phyloP scores from a whole-genome alignment of 2,329 filamentous ascomycete genomes.

The Cyphellophora attinorum region DNA sequence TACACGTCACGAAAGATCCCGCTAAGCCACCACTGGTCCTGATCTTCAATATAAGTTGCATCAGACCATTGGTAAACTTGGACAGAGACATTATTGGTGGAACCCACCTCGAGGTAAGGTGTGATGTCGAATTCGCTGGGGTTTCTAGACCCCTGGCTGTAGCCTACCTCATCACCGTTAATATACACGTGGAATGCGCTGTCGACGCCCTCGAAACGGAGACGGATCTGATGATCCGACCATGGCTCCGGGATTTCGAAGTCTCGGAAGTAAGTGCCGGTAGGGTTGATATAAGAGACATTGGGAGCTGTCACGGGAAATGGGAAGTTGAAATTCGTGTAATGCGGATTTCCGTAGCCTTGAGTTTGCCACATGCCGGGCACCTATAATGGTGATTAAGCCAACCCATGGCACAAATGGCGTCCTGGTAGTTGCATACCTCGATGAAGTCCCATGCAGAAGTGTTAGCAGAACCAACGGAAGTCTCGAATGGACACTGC shows the following conservation, averaged over 20 bases:
- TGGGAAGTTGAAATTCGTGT: conserved; percentile 59
- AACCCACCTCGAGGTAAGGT: conserved; percentile 32
- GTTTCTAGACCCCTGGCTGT: conserved; percentile 60
- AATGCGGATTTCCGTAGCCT: conserved; percentile 57
- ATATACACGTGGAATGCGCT: conserved; percentile 62
- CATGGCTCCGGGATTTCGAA: conserved; percentile 38
- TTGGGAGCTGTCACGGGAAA: conserved; percentile 58
- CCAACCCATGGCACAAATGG: too few relatives aligned
- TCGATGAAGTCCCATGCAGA: neutral
- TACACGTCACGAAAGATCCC: conserved; percentile 60
- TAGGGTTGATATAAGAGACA: conserved; percentile 54
- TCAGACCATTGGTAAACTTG: conserved; percentile 62
- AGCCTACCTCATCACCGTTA: conserved; percentile 55
- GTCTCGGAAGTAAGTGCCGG: conserved; percentile 52
- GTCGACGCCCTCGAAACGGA: conserved; percentile 64
- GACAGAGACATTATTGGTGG: conserved; percentile 49
- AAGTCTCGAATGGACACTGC: conserved; percentile 6
- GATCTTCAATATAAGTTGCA: conserved; percentile 59
- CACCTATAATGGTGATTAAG: too few relatives aligned
- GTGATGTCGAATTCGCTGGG: conserved; percentile 62
- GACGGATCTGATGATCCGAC: conserved; percentile 43
- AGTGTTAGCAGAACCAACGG: neutral
- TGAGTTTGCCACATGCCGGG: conserved; percentile 63
- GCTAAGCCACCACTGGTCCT: conserved; percentile 50
- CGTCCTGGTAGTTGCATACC: too few relatives aligned